Evolutionary conservation across 2,329 filamentous ascomycete species (phyloP), one percentile per base, ranked within the genome.

Genomic region (Penicillium sp.): DNA sequence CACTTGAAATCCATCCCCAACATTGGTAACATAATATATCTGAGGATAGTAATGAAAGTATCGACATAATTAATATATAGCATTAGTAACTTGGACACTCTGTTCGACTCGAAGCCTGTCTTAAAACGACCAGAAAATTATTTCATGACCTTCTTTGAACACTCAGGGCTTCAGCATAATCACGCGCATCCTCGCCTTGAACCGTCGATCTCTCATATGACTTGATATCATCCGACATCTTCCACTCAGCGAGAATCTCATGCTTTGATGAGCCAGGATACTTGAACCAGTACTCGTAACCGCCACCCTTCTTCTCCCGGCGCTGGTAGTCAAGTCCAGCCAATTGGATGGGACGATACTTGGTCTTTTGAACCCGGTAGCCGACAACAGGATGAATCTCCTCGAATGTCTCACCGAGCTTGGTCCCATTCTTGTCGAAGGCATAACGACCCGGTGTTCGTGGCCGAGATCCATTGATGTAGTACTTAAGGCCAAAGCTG

Each of bases 371-470:
- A 21, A 22, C 39, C 19, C 39, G 39, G 39, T 42, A 42, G 39
- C 19, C 19, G n/a, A 65, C 63, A 3, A 65, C 62, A 1, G 63
- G 63, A 27, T 65, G 63, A 10, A 65, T 48, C 16, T 43, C 61
- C 29, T 65, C 63, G 16, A 54, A 61, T 0, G 60, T 64, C 13
- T 64, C 50, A 7, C 58, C 63, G 1, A 63, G 51, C 3, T 42
- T 24, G 4, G 60, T 43, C 10, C 50, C 50, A 14, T 13, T 13
- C 3, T 48, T 44, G 6, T 50, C 46, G 5, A 31, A 14, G n/a
- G 50, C 54, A 13, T 64, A 63, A 14, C 53, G 3, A 13, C 63
- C 63, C 1, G 63, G 63, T 0, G 56, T 63, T 4, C 63, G 63
- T 37, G 42, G 47, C 8, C 50, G 51, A 13, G 58, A 56, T 21